A percentile compares a stretch with the other conserved stretches of the same genome.
Evolutionary conservation across 1,284 basidiomycete genomes (phyloP).

Genomic region (Pulveroboletus ridleyi): DNA sequence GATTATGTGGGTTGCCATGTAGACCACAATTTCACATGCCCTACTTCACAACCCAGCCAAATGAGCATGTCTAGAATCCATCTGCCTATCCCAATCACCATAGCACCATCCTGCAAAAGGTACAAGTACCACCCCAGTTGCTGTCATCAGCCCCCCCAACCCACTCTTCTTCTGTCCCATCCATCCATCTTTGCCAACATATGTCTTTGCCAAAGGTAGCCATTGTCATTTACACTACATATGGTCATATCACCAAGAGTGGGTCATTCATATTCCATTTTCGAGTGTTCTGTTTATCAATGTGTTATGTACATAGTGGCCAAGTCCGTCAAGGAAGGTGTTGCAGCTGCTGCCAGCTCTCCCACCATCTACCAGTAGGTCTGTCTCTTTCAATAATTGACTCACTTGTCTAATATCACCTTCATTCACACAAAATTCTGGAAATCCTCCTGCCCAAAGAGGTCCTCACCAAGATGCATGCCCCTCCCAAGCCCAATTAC

Average conservation of each 20-base stretch:
- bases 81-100: conserved; percentile 9
- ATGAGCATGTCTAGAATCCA: conserved; percentile 17
- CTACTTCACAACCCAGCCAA: background rate
- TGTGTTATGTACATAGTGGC: background rate
- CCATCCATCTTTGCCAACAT: background rate
- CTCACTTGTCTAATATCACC: background rate
- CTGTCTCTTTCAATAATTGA: background rate
- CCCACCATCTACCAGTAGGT: conserved; percentile 50
- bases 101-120: background rate
- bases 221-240: conserved; percentile 56
- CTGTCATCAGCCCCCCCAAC: background rate
- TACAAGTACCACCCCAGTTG: conserved; percentile 27
- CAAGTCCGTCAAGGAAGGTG: conserved; percentile 54
- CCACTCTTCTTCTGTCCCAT: too few relatives aligned
- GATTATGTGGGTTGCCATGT: too few relatives aligned
- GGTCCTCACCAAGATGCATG: conserved; percentile 61
- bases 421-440: conserved; percentile 41
- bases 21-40: too few relatives aligned
- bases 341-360: conserved; percentile 52
- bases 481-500: conserved; percentile 47
- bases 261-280: conserved; percentile 8
- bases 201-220: conserved; percentile 45
- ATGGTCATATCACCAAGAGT: conserved; percentile 51
- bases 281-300: background rate
- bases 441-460: conserved; percentile 60